These are phyloP conservation scores for Onygenales sp. DNA, from an alignment of 2,329 filamentous ascomycete species.

Conservation along the genomic window DNA sequence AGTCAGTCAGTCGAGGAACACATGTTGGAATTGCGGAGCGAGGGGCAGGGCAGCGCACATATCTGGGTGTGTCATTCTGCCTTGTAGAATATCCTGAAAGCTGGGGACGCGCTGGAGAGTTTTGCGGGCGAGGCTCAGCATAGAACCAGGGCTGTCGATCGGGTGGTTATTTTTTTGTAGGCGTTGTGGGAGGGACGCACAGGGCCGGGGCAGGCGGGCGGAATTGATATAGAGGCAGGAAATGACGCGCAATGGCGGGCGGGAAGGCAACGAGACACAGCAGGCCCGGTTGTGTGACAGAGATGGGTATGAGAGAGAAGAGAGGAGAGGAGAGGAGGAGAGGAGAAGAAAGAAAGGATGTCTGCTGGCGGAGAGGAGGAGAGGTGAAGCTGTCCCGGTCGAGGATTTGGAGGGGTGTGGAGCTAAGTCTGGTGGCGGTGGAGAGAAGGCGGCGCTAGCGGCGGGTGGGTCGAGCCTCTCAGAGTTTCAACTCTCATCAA, in stretches of 20 bases:
- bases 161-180: too few relatives aligned
- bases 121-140: slow-evolving; percentile 34
- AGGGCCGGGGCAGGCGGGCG: too few relatives aligned
- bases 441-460: not conserved
- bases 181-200: too few relatives aligned
- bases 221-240: too few relatives aligned
- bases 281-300: not conserved
- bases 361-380: not conserved
- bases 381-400: not conserved
- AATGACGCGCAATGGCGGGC: not conserved
- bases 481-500: too few relatives aligned
- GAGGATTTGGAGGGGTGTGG: not conserved
- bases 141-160: slow-evolving; percentile 17
- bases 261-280: not conserved
- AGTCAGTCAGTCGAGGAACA: not conserved
- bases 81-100: slow-evolving; percentile 37
- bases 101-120: slow-evolving; percentile 35
- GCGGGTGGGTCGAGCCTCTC: too few relatives aligned
- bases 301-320: not conserved
- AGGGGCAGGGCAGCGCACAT: slow-evolving; percentile 24
- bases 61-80: slow-evolving; percentile 37
- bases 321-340: not conserved
- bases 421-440: not conserved
- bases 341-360: not conserved
- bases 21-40: not conserved